Evolutionary conservation across 768 basidiomycete genomes (phyloP).

Genomic region (Udeniomyces megalosporus): DNA sequence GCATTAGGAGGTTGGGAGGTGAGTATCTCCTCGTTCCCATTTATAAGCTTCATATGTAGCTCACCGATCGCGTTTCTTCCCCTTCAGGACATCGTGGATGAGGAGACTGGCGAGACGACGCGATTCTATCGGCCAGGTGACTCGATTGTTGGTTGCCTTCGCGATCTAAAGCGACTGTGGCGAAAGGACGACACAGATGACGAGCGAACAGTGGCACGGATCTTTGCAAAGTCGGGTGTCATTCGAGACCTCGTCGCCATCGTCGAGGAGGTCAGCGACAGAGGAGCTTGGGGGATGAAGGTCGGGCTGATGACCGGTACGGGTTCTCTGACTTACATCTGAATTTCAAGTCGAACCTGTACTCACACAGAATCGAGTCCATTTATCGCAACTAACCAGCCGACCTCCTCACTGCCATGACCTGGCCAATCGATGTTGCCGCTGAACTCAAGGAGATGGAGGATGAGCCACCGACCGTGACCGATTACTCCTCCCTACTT

Average conservation of each 20-base stretch:
- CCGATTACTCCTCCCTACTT: conserved; percentile 75
- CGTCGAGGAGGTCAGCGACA: conserved; percentile 24
- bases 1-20: conserved; percentile 31
- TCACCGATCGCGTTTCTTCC: background rate
- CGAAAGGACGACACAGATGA: conserved; percentile 92
- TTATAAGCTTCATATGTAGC: too few species aligned
- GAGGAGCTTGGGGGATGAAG: conserved; percentile 29
- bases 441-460: conserved; percentile 86
- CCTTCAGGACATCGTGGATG: conserved; percentile 8
- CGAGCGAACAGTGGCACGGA: conserved; percentile 68
- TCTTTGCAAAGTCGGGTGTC: conserved; percentile 1
- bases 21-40: background rate
- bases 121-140: conserved; percentile 30
- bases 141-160: conserved; percentile 36
- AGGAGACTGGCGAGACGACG: conserved; percentile 16
- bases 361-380: too few species aligned
- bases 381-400: conserved; percentile 28
- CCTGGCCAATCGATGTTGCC: conserved; percentile 94
- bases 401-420: conserved; percentile 90
- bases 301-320: conserved; percentile 28
- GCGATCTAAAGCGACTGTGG: conserved; percentile 92
- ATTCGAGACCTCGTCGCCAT: conserved; percentile 13
- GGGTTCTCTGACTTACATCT: too few species aligned
- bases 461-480: conserved; percentile 45
- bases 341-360: too few species aligned